Base-by-base conservation (phyloP, 768 basidiomycete genomes). In the Leucosporidium creatinivorum region DNA sequence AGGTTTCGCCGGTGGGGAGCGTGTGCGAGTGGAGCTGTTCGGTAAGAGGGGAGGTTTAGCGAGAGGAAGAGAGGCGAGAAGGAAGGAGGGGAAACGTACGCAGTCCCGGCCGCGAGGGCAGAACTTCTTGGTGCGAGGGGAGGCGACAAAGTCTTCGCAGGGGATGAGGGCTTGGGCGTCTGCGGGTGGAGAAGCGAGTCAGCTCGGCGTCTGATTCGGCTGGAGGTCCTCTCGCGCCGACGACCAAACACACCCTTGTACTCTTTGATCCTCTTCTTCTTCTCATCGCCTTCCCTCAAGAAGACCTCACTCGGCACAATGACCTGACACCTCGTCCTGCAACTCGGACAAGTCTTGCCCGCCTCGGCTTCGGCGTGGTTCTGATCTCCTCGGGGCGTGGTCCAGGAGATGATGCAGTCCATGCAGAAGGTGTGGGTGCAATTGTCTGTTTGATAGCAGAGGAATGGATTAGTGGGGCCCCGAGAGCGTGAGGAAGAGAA, bases 21-120 rank as follows among this genome's bases (percentile, higher is more conserved):
- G 15, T 21, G 61, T 62, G 61, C 3, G 51, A 39, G 61, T 62
- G 50, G 61, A 62, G 61, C 61, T 62, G 61, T 25, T n/a, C n/a
- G 7, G 6, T 8, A 19, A 23, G 47, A 17, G 21, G 26, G 1
- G 2, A 8, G 30, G 33, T 33, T 30, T 18, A 33, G 28, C 2
- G 48, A 18, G 7, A 17, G 28, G 23, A 23, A 6, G 12, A 33
- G 19, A 26, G 23, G 25, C 6, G 39, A 10, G 10, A 13, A 15
- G 39, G 10, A 44, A 8, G 15, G 3, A 19, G 26, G 51, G 4
- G 18, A 25, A 23, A 44, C 61, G 33, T 21, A 62, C 61, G 36
- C 61, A 62, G 33, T 62, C 61, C 18, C 33, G n/a, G 1, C 61
- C 61, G 5, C 36, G 51, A 9, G 61, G 61, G 23, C 61, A 62